Evolutionary conservation across 305 asterid genomes (phyloP), one percentile per base, ranked within the genome.

Genomic region (Solanum aculeatissimum): DNA sequence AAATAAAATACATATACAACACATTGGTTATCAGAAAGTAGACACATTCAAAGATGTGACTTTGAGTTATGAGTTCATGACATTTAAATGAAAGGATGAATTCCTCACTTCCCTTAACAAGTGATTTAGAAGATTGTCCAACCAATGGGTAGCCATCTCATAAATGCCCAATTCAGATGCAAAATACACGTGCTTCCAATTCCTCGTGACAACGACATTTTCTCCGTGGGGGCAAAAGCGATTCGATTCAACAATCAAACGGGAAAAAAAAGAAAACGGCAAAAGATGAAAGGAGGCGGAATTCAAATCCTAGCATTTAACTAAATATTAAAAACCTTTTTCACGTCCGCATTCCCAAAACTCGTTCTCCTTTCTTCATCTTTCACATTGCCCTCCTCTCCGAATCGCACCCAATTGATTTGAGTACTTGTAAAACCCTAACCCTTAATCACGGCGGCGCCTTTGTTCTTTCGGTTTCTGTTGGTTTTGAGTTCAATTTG

Each of bases 321-420:
- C 89, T 55, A 78, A 83, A 82, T 15, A 32, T 7, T 2, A 55
- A 47, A 70, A 23, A 18, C n/a, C 80, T 71, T 18, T 86, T 92
- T 92, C 89, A 92, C 90, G 93, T 92, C 95, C 95, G 95, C 88
- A 55, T 29, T 35, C 62, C 45, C 85, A 70, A 70, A 75, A 40
- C 68, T 83, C 85, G 55, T 70, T 38, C 82, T 71, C 32, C 63
- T 25, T 63, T 63, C 84, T 63, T 29, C 84, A 43, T 70, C 21
- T 84, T 54, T 68, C 25, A 18, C 45, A 35, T 32, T 32, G 23
- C 45, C 12, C 25, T 4, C 54, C 62, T 19, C 81, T 81, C 87
- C 84, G 83, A 87, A 85, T 89, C 83, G 75, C 85, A 38, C 87
- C 66, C 51, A 79, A 79, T 54, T 79, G 89, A 89, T 83, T 82